Base-by-base conservation (phyloP, 257 asterid genomes). In the Ligustrum vulgare region DNA sequence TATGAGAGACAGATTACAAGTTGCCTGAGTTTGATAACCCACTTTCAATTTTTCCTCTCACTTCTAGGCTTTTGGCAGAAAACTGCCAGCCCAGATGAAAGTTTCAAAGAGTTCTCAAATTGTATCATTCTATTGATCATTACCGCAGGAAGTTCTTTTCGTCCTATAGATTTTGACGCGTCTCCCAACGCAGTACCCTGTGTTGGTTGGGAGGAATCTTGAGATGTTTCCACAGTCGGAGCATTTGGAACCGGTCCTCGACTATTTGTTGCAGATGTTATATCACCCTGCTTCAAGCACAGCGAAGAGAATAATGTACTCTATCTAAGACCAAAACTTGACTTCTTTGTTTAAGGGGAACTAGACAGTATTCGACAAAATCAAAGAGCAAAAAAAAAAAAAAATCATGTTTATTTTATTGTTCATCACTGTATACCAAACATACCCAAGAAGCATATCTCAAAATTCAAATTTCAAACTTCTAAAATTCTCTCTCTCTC, bases 61-160 rank as follows among this genome's bases (percentile, higher is more conserved):
- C 54, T 45, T 45, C 54, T 45, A n/a, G n/a, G n/a, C n/a, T n/a
- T n/a, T n/a, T n/a, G 54, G n/a, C n/a, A 45, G 18, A 12, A 45
- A 67, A 8, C n/a, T 49, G 25, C 18, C 22, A n/a, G n/a, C n/a
- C n/a, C 12, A 33, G 35, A 31, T 18, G n/a, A 54, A 66, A 73
- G 37, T 2, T 49, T 31, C 69, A 67, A 12, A 64, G 35, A 25
- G 16, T 64, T 74, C 13, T 16, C 32, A 11, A 72, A 22, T 25
- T 39, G 56, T 66, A 67, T 31, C 54, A 65, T 76, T 51, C 41
- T 45, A 62, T 35, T 41, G 47, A 66, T 65, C 63, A 35, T 43
- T 88, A 93, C 98, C 90, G 25, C 85, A 47, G 96, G 98, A 72
- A 93, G 90, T 77, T 91, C 98, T 82, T 85, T 86, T 74, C 95